These are phyloP conservation scores for Begonia fuchsioides DNA, from an alignment of 306 rosid genomes.

Conservation along the genomic window DNA sequence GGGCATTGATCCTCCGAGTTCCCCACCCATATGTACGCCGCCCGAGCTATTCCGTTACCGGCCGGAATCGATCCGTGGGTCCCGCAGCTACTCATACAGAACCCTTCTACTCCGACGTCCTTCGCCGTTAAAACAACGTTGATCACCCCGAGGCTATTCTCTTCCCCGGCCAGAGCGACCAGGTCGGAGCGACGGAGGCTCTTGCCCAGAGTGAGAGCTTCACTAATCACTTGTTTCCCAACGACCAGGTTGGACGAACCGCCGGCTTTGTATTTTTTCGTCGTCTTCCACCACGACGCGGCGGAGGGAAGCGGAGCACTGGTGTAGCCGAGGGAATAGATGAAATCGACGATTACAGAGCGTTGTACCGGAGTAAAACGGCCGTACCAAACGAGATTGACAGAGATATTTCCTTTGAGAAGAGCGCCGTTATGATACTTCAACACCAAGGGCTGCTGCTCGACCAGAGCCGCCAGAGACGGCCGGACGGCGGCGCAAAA, in stretches of 20 bases:
- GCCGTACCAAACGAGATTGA: conserved; percentile 83
- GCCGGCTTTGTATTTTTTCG: conserved; percentile 39
- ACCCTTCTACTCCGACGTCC: conserved; percentile 72
- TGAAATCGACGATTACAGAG: conserved; percentile 57
- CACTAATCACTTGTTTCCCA: conserved; percentile 48
- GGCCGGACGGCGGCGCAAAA: neutral
- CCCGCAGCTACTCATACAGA: conserved; percentile 56
- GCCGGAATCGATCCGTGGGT: conserved; percentile 36
- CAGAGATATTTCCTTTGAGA: conserved; percentile 59
- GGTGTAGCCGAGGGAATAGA: conserved; percentile 29
- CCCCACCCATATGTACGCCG: conserved; percentile 75
- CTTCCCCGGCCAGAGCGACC: conserved; percentile 25
- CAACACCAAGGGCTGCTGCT: conserved; percentile 58
- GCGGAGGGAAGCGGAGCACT: conserved; percentile 28
- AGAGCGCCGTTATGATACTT: conserved; percentile 81
- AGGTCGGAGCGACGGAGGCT: conserved; percentile 23
- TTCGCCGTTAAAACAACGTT: conserved; percentile 54
- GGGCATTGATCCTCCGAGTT: conserved; percentile 80
- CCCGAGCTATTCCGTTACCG: conserved; percentile 8
- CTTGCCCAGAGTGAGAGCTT: conserved; percentile 51
- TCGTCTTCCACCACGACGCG: conserved; percentile 75
- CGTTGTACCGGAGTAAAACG: conserved; percentile 61
- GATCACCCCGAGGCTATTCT: conserved; percentile 29
- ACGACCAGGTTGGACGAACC: conserved; percentile 50
- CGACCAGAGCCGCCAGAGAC: conserved; percentile 27